Conservation (phyloP, 2,329 filamentous ascomycete species). For the Thielaviopsis populi region DNA sequence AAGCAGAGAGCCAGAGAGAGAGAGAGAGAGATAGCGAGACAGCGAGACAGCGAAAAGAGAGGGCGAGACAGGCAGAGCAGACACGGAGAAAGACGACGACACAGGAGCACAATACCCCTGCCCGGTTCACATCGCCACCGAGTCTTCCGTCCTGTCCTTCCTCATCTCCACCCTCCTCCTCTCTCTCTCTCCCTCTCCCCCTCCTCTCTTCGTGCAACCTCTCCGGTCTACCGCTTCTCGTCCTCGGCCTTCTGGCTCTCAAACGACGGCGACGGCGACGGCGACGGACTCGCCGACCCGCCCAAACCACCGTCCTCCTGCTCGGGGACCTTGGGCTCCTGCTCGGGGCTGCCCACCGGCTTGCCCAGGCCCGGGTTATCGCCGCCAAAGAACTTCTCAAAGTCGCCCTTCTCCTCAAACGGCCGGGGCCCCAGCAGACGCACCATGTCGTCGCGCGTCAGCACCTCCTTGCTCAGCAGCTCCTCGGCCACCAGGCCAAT, state of each 20-base stretch:
- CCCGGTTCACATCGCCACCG: neutral
- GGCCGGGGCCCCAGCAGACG: slow-evolving; percentile 71
- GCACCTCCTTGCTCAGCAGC: slow-evolving; percentile 77
- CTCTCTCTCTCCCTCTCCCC: neutral
- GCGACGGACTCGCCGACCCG: neutral
- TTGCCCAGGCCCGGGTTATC: slow-evolving; percentile 36
- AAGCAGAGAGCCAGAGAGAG: neutral
- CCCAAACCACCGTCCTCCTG: slow-evolving; percentile 18
- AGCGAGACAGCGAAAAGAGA: neutral
- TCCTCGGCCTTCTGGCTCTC: neutral
- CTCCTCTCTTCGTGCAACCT: too few species aligned
- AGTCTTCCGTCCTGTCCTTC: neutral
- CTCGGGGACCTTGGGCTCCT: slow-evolving; percentile 26
- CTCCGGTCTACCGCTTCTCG: neutral
- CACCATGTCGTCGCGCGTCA: slow-evolving; percentile 84
- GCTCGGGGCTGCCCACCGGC: slow-evolving; percentile 39
- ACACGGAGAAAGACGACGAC: neutral
- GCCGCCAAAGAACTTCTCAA: slow-evolving; percentile 81
- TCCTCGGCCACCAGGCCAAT: slow-evolving; percentile 86
- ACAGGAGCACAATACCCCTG: neutral
- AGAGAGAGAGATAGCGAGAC: neutral
- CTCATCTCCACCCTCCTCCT: neutral
- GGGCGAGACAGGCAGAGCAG: neutral
- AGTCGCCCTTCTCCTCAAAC: slow-evolving; percentile 72
- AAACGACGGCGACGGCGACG: neutral